Conservation (phyloP, 768 basidiomycete genomes). For the Nidularia pulvinata region DNA sequence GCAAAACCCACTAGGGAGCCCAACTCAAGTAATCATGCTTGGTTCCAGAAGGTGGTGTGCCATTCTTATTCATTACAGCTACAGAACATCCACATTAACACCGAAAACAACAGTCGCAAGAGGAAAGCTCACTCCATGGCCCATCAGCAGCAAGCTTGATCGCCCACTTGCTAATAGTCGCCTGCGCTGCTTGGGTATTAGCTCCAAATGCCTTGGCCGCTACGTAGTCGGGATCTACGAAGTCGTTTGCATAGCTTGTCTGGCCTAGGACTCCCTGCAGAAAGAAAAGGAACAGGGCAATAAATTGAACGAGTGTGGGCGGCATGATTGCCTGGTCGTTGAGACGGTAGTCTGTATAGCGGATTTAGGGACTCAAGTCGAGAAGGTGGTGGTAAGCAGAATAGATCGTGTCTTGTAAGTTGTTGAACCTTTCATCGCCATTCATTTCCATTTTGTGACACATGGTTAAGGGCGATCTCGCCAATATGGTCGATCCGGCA, state of each 20-base stretch:
- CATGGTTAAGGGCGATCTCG: too few relatives aligned
- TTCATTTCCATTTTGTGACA: too few relatives aligned
- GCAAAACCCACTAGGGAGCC: slow-evolving; percentile 58
- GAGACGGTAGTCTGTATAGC: neutral
- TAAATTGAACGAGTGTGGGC: slow-evolving; percentile 22
- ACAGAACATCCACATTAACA: neutral
- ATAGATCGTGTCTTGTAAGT: too few relatives aligned
- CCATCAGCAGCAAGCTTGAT: slow-evolving; percentile 34
- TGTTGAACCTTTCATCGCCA: too few relatives aligned
- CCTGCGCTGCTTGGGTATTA: slow-evolving; percentile 42
- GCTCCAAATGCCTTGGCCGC: slow-evolving; percentile 36
- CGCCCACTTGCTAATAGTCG: slow-evolving; percentile 48
- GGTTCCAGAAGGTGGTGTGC: slow-evolving; percentile 49
- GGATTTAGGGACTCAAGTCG: too few relatives aligned
- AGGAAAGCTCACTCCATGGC: slow-evolving; percentile 50
- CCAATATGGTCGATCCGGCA: too few relatives aligned
- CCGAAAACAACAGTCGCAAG: neutral
- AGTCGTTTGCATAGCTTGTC: slow-evolving; percentile 53
- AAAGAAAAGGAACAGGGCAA: slow-evolving; percentile 13
- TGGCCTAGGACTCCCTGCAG: slow-evolving; percentile 17
- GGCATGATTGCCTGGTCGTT: slow-evolving; percentile 18
- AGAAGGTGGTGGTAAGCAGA: too few relatives aligned
- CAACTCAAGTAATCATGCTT: slow-evolving; percentile 69
- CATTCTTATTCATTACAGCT: slow-evolving; percentile 51
- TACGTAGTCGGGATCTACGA: slow-evolving; percentile 51